Evolutionary conservation across 805 yeast genomes (phyloP).

Genomic region (Saturnispora halmiae): DNA sequence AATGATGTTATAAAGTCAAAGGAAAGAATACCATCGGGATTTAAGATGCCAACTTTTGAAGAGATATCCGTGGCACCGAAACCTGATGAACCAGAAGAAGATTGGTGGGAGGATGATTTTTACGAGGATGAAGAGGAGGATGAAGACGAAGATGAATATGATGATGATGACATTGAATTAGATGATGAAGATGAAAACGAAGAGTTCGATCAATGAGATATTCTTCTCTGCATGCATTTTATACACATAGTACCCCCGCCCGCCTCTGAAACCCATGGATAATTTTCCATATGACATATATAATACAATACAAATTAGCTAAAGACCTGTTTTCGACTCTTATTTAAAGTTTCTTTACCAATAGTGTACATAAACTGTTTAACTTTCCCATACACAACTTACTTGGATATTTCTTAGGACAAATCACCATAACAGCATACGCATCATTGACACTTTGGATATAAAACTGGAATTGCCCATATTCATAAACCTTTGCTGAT

Average conservation of each 20-base stretch:
- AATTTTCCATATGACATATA: background rate
- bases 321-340: too few species aligned
- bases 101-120: conserved; percentile 26
- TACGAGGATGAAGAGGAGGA: conserved; percentile 28
- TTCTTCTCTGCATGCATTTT: background rate
- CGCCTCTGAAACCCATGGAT: too few species aligned
- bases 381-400: conserved; percentile 24
- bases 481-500: conserved; percentile 17
- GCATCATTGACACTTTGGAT: conserved; percentile 18
- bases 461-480: conserved; percentile 20
- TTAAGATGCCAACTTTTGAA: conserved; percentile 67
- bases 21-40: conserved; percentile 78
- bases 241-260: background rate
- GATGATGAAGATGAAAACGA: conserved; percentile 20
- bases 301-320: background rate
- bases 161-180: conserved; percentile 23
- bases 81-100: conserved; percentile 24
- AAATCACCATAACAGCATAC: conserved; percentile 23
- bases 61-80: conserved; percentile 30
- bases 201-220: conserved; percentile 6
- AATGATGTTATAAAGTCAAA: conserved; percentile 77
- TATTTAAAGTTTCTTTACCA: conserved; percentile 4
- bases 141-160: conserved; percentile 24
- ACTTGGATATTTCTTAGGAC: conserved; percentile 24
- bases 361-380: conserved; percentile 11